phyloP scores from a whole-genome alignment of 2,329 filamentous ascomycete genomes.

The Claviceps sp. region DNA sequence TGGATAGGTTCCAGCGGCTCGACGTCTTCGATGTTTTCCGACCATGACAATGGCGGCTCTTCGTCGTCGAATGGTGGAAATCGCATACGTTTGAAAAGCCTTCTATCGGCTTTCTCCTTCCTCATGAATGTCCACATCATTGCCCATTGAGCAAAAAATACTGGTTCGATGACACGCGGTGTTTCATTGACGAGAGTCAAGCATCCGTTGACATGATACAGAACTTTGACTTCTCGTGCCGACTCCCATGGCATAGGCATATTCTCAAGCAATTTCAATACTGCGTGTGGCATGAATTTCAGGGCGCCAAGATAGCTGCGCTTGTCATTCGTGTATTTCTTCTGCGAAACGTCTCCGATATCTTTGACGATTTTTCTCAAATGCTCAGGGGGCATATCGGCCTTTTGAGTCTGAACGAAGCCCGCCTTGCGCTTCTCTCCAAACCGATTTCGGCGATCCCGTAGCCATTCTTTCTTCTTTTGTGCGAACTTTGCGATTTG shows the following conservation, averaged over 20 bases:
- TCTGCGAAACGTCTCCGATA: constrained; percentile 97
- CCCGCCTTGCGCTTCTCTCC: constrained; percentile 94
- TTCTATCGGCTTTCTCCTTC: constrained; percentile 88
- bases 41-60: constrained; percentile 93
- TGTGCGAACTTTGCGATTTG: constrained; percentile 90
- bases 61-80: constrained; percentile 98
- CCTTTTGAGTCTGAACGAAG: constrained; percentile 96
- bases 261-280: constrained; percentile 92
- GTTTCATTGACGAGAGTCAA: constrained; percentile 94
- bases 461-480: constrained; percentile 98
- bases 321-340: constrained; percentile 98
- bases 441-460: constrained; percentile 80
- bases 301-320: constrained; percentile 91
- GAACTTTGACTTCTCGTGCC: constrained; percentile 86
- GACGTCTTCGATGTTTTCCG: constrained; percentile 97
- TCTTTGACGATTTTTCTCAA: constrained; percentile 95
- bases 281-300: constrained; percentile 98
- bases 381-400: constrained; percentile 97
- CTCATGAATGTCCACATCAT: constrained; percentile 99
- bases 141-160: constrained; percentile 97
- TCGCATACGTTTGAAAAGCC: constrained; percentile 97
- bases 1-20: constrained; percentile 96
- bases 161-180: constrained; percentile 90
- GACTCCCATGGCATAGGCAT: constrained; percentile 99
- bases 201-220: constrained; percentile 97